These are phyloP conservation scores for Colletotrichum shisoi DNA, from an alignment of 2,329 filamentous ascomycete species.

Conservation along the genomic window DNA sequence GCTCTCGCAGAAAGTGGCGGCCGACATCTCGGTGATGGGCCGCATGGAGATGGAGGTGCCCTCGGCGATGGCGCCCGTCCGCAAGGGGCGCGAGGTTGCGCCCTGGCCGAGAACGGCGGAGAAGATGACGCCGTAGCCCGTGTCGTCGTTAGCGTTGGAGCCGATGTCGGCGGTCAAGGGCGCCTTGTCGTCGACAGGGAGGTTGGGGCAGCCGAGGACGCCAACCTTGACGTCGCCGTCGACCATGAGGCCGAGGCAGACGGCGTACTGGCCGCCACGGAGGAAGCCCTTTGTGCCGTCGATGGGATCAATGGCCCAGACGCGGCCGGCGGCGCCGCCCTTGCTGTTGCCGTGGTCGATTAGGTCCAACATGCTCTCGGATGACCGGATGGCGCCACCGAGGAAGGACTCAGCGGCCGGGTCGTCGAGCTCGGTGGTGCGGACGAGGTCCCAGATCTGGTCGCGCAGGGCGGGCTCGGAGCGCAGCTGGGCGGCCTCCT, in stretches of 20 bases:
- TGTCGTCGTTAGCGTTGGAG: slow-evolving; percentile 74
- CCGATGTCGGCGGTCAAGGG: slow-evolving; percentile 76
- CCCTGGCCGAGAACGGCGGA: slow-evolving; percentile 82
- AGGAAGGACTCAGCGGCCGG: slow-evolving; percentile 70
- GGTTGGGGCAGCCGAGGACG: slow-evolving; percentile 93
- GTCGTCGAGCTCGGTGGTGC: slow-evolving; percentile 73
- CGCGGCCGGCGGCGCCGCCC: slow-evolving; percentile 76
- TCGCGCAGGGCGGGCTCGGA: slow-evolving; percentile 71
- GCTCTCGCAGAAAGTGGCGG: slow-evolving; percentile 94
- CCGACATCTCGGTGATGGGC: slow-evolving; percentile 73
- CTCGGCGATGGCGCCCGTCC: slow-evolving; percentile 60
- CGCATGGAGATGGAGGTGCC: slow-evolving; percentile 78
- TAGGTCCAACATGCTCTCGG: slow-evolving; percentile 71
- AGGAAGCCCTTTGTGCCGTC: slow-evolving; percentile 98
- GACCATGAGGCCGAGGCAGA: slow-evolving; percentile 89
- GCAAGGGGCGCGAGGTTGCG: slow-evolving; percentile 78
- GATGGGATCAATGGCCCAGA: slow-evolving; percentile 97
- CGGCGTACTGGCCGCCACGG: slow-evolving; percentile 94
- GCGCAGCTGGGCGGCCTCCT: slow-evolving; percentile 84
- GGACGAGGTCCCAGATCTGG: slow-evolving; percentile 84
- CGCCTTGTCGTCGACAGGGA: slow-evolving; percentile 83
- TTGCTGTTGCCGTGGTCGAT: slow-evolving; percentile 74
- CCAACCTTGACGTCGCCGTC: slow-evolving; percentile 94
- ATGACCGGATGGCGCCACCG: slow-evolving; percentile 71
- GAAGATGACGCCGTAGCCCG: slow-evolving; percentile 86